Base-by-base conservation (phyloP, 176 grass and related monocot species). In the Oryza officinalis region DNA sequence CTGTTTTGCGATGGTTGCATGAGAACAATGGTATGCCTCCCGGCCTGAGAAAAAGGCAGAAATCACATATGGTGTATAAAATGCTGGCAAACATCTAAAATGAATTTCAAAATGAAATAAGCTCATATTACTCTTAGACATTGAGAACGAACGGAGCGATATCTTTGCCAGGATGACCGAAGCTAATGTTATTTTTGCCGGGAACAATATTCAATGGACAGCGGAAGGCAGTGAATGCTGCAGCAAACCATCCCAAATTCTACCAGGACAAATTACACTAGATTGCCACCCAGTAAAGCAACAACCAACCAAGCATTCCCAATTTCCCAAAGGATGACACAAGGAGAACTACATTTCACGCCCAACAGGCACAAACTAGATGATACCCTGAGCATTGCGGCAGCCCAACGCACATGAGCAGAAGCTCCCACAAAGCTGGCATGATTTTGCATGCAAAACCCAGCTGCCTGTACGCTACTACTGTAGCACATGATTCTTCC, bases 11-110 rank as follows among this genome's bases (percentile, higher is more conserved):
- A 92, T 22, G 85, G 82, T 63, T 97, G 94, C 73, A 97, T 78
- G 81, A 94, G 80, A 85, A 94, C 77, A 54, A 97, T 97, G 66
- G 92, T 94, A 70, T 94, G 86, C 83, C 86, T 94, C 67, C 91
- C 91, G 49, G 88, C 88, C 88, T 93, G 70, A 18, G 70, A 59
- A 20, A 72, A 52, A 27, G 12, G 28, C 59, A 63, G 15, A 26
- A 30, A 84, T 74, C 38, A 75, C 33, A 2, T 20, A 20, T 1
- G 30, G 9, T 71, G 67, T 4, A 60, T 43, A 27, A 18, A 35
- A 5, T 80, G 22, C 13, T 14, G 30, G 22, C 33, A 25, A 80
- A 49, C 13, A 57, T 23, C 6, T 20, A 40, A 60, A 60, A 9
- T n/a, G 8, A 37, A 45, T 45, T 10, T 65, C 13, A 65, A 65